A percentile compares a stretch with the other conserved stretches of the same genome.
These are phyloP conservation scores for Diaporthe citriasiana DNA, from an alignment of 2,329 filamentous ascomycete genomes.

Conservation along the genomic window DNA sequence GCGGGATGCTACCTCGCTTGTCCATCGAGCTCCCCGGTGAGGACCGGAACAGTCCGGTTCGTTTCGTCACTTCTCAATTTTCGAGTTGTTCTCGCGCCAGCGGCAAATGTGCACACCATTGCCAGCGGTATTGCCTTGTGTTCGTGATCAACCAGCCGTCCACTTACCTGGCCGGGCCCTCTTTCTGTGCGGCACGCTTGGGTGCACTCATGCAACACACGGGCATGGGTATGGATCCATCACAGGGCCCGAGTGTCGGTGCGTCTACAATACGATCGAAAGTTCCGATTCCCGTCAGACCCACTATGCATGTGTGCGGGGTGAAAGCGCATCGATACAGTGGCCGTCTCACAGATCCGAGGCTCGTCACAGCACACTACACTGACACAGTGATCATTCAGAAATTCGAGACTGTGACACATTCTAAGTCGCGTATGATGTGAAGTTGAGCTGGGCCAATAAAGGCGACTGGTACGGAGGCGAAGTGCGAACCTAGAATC, in stretches of 20 bases:
- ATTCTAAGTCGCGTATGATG: neutral
- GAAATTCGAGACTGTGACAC: neutral
- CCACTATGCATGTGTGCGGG: neutral
- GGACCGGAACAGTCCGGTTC: neutral
- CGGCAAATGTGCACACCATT: neutral
- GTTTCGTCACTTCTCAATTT: constrained; percentile 13
- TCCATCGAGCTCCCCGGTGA: constrained; percentile 6
- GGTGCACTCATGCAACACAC: constrained; percentile 12
- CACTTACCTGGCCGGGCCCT: neutral
- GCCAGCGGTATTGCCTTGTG: neutral
- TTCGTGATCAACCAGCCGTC: neutral
- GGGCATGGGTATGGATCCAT: neutral
- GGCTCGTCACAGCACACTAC: neutral
- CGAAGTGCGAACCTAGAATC: neutral
- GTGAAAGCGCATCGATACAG: neutral
- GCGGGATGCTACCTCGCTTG: constrained; percentile 28
- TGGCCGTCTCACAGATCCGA: neutral
- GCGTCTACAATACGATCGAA: constrained; percentile 8
- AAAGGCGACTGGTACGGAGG: neutral
- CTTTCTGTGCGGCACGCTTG: constrained; percentile 12
- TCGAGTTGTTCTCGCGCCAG: neutral
- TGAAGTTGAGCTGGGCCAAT: neutral
- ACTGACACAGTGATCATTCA: neutral
- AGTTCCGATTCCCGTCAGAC: neutral
- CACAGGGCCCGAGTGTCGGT: constrained; percentile 13